Evolutionary conservation across 306 rosid genomes (phyloP), one percentile per base, ranked within the genome.

Genomic region (Casuarina equisetifolia): DNA sequence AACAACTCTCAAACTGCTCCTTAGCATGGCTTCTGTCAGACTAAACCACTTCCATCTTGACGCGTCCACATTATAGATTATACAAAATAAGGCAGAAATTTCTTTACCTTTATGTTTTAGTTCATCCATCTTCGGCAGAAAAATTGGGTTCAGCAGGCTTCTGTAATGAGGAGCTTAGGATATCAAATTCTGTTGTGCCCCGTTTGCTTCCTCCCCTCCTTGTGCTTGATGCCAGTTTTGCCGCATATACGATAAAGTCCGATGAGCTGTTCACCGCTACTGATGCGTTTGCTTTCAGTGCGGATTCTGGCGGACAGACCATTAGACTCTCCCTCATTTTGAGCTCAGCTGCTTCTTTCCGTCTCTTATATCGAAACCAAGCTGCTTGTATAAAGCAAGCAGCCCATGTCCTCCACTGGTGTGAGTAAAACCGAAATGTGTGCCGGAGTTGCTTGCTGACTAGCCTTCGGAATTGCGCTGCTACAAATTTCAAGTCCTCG

Each of bases 381-480:
- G 98, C 99, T 7, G 90, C 86, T 82, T 95, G 99, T 59, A 95
- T 75, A 83, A 95, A 90, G 80, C 94, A 85, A 0, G 96, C 97
- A 43, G 94, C 89, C 98, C 97, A 92, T 1, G 96, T 85, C 66
- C 98, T 79, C 98, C 98, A 95, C 57, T 95, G 99, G 81, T 95
- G 92, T 2, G 99, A 96, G 80, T 92, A 86, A 75, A 89, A 91
- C 75, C 91, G 84, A 82, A 96, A 96, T 45, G 84, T 96, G 80
- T 96, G 96, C 44, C 96, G 76, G 1, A 96, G 94, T 57, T 90
- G 96, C 63, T 92, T 96, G 71, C 90, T 91, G 55, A 90, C 98
- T 0, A 96, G 85, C 61, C 97, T 87, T 84, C 97, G 84, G 48
- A 88, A 96, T 25, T 91, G 97, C 0, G 97, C 87, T 36, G 98